Evolutionary conservation across 2,329 filamentous ascomycete species (phyloP).

Genomic region (Pochonia chlamydosporia): DNA sequence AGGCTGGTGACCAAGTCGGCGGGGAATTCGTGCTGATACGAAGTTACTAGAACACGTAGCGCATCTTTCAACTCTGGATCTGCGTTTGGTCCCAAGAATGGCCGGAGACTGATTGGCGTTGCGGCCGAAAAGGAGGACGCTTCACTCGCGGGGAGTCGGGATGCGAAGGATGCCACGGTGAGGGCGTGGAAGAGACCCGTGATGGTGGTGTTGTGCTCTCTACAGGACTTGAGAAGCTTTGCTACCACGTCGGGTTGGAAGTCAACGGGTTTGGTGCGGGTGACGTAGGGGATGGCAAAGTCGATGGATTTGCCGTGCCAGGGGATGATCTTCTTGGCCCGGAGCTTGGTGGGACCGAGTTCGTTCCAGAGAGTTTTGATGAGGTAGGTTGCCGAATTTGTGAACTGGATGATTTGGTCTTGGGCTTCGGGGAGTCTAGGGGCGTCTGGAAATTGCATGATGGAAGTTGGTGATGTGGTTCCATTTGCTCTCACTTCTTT

Average conservation of each 20-base stretch:
- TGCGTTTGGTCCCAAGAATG: slow-evolving; percentile 22
- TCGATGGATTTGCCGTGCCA: slow-evolving; percentile 35
- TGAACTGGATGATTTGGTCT: slow-evolving; percentile 35
- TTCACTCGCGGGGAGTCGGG: slow-evolving; percentile 25
- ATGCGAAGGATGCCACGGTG: slow-evolving; percentile 33
- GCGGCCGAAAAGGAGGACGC: slow-evolving; percentile 28
- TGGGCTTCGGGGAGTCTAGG: slow-evolving; percentile 31
- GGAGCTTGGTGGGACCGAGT: slow-evolving; percentile 33
- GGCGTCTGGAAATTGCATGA: slow-evolving; percentile 24
- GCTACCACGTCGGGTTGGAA: slow-evolving; percentile 22
- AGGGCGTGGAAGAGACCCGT: slow-evolving; percentile 45
- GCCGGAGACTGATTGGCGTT: slow-evolving; percentile 41
- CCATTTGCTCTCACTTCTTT: not conserved
- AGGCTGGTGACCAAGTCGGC: slow-evolving; percentile 17
- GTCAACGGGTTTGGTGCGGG: slow-evolving; percentile 30
- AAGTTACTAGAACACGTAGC: slow-evolving; percentile 36
- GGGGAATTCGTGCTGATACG: slow-evolving; percentile 25
- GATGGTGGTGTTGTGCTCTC: slow-evolving; percentile 36
- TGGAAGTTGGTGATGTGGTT: not conserved
- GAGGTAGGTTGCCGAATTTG: slow-evolving; percentile 34
- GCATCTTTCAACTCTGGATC: slow-evolving; percentile 16
- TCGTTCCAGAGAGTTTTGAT: slow-evolving; percentile 32
- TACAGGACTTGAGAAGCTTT: slow-evolving; percentile 31
- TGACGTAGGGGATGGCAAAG: slow-evolving; percentile 27
- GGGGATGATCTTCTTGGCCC: slow-evolving; percentile 15